Evolutionary conservation across 2,329 filamentous ascomycete genomes (phyloP).

Genomic region (Xylaria hypoxylon): DNA sequence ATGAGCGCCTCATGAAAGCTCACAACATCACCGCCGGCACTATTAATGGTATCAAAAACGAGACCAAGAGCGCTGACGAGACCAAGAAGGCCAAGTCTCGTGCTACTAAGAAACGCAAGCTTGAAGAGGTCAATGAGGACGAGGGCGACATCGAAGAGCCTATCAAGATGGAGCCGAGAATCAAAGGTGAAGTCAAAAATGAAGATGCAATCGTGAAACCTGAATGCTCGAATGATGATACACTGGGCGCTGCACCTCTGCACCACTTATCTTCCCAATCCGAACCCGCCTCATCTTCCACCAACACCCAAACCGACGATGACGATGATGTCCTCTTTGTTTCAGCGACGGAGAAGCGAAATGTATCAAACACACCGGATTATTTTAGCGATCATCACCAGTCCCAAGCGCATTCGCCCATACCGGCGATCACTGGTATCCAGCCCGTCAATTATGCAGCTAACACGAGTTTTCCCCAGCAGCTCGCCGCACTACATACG

Average conservation of each 20-base stretch:
- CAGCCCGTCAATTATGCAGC: slow-evolving; percentile 47
- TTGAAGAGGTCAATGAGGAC: slow-evolving; percentile 53
- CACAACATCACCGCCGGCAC: slow-evolving; percentile 59
- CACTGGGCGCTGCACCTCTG: slow-evolving; percentile 26
- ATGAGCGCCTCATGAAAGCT: slow-evolving; percentile 73
- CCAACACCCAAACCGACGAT: slow-evolving; percentile 39
- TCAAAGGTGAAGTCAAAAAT: slow-evolving; percentile 53
- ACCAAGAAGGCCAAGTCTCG: slow-evolving; percentile 41
- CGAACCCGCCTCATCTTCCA: slow-evolving; percentile 30
- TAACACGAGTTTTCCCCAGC: slow-evolving; percentile 47
- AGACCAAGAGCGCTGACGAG: slow-evolving; percentile 36
- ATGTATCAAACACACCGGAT: slow-evolving; percentile 26
- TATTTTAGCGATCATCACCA: slow-evolving; percentile 30
- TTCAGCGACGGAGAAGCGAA: slow-evolving; percentile 43
- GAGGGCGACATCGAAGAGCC: slow-evolving; percentile 52
- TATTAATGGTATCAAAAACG: slow-evolving; percentile 46
- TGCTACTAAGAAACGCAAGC: slow-evolving; percentile 50
- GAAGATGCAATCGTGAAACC: slow-evolving; percentile 51
- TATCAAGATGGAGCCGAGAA: slow-evolving; percentile 38
- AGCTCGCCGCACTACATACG: slow-evolving; percentile 30
- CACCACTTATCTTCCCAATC: slow-evolving; percentile 26
- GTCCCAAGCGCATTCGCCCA: slow-evolving; percentile 37
- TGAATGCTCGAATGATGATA: slow-evolving; percentile 44
- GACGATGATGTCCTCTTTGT: slow-evolving; percentile 50
- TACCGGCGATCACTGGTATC: slow-evolving; percentile 40